phyloP scores from a whole-genome alignment of 306 rosid species.

The Carpinus fangiana region DNA sequence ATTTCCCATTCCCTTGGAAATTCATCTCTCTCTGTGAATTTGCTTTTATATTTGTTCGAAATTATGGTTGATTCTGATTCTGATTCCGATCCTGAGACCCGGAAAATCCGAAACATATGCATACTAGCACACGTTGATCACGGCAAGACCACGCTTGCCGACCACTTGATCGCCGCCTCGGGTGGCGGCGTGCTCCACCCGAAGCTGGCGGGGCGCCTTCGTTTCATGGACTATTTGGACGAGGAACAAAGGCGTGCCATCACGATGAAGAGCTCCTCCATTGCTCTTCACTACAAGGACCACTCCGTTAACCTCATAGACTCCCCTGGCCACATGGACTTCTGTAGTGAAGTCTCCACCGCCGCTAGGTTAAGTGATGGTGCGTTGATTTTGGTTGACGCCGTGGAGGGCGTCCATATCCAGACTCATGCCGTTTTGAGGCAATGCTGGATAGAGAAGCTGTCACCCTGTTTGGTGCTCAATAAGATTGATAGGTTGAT shows the following conservation, averaged over 20 bases:
- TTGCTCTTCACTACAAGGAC: constrained; percentile 43
- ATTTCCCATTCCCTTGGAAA: too few species aligned
- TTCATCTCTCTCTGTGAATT: too few species aligned
- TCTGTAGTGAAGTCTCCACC: constrained; percentile 90
- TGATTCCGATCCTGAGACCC: constrained; percentile 30
- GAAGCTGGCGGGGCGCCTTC: constrained; percentile 73
- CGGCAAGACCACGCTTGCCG: constrained; percentile 91
- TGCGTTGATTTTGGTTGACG: constrained; percentile 79
- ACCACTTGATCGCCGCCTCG: constrained; percentile 75
- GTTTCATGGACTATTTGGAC: constrained; percentile 86
- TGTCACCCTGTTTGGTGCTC: constrained; percentile 77
- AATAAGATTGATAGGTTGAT: constrained; percentile 86
- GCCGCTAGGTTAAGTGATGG: constrained; percentile 90
- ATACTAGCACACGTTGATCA: constrained; percentile 90
- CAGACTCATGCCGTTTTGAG: constrained; percentile 92
- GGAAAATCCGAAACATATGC: constrained; percentile 71
- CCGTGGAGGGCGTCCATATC: constrained; percentile 91
- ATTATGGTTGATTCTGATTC: constrained; percentile 28
- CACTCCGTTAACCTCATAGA: constrained; percentile 76
- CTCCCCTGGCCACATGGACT: constrained; percentile 93
- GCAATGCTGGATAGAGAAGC: constrained; percentile 88
- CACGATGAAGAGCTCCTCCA: constrained; percentile 91
- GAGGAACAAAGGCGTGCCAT: constrained; percentile 91
- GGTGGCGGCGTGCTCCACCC: constrained; percentile 74
- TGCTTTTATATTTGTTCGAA: too few species aligned